Percentiles rank a stretch among this genome's conserved stretches.
Evolutionary conservation across 768 basidiomycete species (phyloP).

Genomic region (Lenzites betulinus): DNA sequence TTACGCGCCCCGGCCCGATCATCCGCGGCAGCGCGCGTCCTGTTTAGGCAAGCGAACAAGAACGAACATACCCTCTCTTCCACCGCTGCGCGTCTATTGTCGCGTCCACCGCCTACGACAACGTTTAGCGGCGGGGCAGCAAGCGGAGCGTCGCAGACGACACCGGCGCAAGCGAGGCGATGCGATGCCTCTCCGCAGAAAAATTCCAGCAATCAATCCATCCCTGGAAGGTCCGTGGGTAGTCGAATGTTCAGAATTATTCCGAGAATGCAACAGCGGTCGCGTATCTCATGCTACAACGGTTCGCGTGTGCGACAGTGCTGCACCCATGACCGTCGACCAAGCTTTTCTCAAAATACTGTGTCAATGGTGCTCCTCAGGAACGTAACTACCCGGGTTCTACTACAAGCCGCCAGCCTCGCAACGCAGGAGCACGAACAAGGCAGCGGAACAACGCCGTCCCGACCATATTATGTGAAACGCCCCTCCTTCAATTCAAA

Average conservation of each 20-base stretch:
- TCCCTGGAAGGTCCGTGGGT: background rate
- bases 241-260: background rate
- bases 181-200: background rate
- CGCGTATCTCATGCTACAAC: background rate
- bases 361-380: background rate
- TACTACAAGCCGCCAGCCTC: too few species aligned
- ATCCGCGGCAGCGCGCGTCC: background rate
- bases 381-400: too few species aligned
- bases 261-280: background rate
- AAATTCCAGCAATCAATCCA: background rate
- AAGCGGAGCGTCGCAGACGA: background rate
- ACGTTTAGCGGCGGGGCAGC: background rate
- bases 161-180: background rate
- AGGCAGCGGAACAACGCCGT: background rate
- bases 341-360: background rate
- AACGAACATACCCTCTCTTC: conserved; percentile 1
- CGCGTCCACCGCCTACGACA: background rate
- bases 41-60: conserved; percentile 16
- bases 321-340: background rate
- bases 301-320: background rate
- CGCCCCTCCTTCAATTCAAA: background rate
- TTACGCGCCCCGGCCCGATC: conserved; percentile 7
- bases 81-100: background rate
- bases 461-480: background rate
- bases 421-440: background rate